Evolutionary conservation across 2,329 filamentous ascomycete species (phyloP).

Genomic region (Aspergillus pseudoviridinutans): DNA sequence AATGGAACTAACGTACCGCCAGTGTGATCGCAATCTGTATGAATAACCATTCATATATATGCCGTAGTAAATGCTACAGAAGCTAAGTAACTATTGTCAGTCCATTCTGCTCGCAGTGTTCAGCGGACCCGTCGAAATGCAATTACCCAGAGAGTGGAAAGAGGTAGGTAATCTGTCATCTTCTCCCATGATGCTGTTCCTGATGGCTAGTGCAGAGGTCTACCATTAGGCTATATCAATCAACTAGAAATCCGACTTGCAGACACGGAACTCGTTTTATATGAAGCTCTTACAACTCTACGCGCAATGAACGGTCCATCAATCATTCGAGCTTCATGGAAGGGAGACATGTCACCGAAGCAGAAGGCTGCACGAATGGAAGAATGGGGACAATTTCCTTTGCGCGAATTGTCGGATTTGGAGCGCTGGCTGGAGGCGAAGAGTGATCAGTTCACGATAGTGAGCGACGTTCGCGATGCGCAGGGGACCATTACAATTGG

Average conservation of each 20-base stretch:
- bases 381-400: conserved; percentile 3
- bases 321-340: not conserved
- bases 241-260: conserved; percentile 36
- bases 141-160: conserved; percentile 18
- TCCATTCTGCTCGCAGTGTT: conserved; percentile 15
- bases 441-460: not conserved
- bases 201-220: conserved; percentile 6
- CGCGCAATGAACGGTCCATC: not conserved
- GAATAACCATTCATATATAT: not conserved
- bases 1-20: not conserved
- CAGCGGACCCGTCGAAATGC: conserved; percentile 8
- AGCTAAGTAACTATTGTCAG: conserved; percentile 4
- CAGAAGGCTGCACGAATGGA: not conserved
- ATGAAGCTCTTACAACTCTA: conserved; percentile 14
- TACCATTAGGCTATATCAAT: conserved; percentile 36
- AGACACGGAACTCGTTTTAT: conserved; percentile 26
- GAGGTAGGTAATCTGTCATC: conserved; percentile 4
- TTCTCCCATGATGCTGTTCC: not conserved
- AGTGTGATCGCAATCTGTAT: conserved; percentile 18
- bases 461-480: not conserved
- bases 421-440: conserved; percentile 4
- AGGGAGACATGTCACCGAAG: not conserved
- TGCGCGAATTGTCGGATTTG: not conserved
- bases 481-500: not conserved
- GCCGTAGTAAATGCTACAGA: not conserved